Conservation (phyloP, 352 stramenopile genomes). For the Globisporangium cystogenes region DNA sequence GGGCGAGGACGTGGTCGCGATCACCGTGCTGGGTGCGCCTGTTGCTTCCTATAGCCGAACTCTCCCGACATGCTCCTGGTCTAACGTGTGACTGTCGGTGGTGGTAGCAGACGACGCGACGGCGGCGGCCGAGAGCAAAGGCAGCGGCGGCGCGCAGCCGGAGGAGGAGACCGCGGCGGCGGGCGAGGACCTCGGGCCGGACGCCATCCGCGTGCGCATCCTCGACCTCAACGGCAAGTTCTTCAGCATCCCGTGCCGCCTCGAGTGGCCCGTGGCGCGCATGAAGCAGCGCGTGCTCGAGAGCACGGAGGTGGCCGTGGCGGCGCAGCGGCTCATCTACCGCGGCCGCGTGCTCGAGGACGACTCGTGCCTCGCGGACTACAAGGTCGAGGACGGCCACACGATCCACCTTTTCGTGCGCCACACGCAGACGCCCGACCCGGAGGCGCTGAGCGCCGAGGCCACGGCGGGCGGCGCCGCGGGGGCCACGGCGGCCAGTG, state of each 20-base stretch:
- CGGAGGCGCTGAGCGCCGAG: constrained; percentile 45
- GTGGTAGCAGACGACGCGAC: constrained; percentile 1
- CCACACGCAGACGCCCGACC: constrained; percentile 48
- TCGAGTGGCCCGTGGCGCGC: constrained; percentile 57
- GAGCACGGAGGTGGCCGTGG: constrained; percentile 57
- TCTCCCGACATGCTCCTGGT: background rate
- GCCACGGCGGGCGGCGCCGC: constrained; percentile 19
- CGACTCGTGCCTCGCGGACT: constrained; percentile 56
- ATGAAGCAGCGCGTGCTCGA: constrained; percentile 76
- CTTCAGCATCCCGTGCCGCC: constrained; percentile 59
- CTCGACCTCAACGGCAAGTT: constrained; percentile 85
- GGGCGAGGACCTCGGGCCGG: constrained; percentile 19
- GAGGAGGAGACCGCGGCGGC: background rate
- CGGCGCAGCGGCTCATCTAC: constrained; percentile 89
- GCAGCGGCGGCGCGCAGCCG: background rate
- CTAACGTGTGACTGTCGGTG: background rate
- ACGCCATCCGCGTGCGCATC: constrained; percentile 62
- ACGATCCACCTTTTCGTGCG: constrained; percentile 90
- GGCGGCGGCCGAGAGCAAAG: background rate
- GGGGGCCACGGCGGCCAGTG: background rate
- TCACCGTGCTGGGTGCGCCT: constrained; percentile 2
- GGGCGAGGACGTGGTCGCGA: background rate
- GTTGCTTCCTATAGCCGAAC: background rate
- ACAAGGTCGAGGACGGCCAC: constrained; percentile 89
- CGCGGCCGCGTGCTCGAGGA: constrained; percentile 87